phyloP scores from a whole-genome alignment of 768 basidiomycete genomes.

The Paxillus rubicundulus region DNA sequence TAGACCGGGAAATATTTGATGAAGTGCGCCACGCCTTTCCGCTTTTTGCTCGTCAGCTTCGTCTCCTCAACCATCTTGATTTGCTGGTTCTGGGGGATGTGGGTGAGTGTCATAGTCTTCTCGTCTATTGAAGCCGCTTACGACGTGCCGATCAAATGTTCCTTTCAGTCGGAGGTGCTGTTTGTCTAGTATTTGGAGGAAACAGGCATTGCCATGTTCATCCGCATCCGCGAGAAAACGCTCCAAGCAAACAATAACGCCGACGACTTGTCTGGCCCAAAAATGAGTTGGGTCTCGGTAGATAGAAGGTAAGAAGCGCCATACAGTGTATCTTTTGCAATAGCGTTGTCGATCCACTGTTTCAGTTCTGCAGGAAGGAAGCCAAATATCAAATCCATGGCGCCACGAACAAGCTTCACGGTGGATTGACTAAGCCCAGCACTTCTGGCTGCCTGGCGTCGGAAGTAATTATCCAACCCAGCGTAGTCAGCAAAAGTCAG shows the following conservation, averaged over 20 bases:
- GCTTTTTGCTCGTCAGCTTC: constrained; percentile 88
- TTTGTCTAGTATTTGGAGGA: constrained; percentile 75
- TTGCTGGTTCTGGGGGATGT: constrained; percentile 65
- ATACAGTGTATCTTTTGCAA: constrained; percentile 77
- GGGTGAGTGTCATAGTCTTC: constrained; percentile 1
- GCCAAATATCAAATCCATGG: constrained; percentile 94
- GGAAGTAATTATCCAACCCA: constrained; percentile 91
- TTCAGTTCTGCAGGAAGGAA: constrained; percentile 84
- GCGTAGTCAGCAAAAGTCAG: constrained; percentile 96
- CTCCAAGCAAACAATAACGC: constrained; percentile 77
- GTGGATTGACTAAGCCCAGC: constrained; percentile 67
- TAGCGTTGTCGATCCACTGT: constrained; percentile 76
- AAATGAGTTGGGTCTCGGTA: constrained; percentile 4
- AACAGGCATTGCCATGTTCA: constrained; percentile 70
- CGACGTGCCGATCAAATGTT: constrained; percentile 75
- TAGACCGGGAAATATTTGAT: constrained; percentile 92
- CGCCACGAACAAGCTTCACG: constrained; percentile 76
- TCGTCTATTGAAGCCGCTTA: constrained; percentile 32
- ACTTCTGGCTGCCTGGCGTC: constrained; percentile 80
- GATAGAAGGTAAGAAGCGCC: constrained; percentile 20
- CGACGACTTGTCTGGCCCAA: constrained; percentile 71
- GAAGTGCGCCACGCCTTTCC: constrained; percentile 88
- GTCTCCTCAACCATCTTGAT: constrained; percentile 87
- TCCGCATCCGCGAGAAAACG: constrained; percentile 74
- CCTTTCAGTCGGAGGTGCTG: constrained; percentile 76